Conservation (phyloP, 2,329 filamentous ascomycete genomes). For the Curvularia lunata region DNA sequence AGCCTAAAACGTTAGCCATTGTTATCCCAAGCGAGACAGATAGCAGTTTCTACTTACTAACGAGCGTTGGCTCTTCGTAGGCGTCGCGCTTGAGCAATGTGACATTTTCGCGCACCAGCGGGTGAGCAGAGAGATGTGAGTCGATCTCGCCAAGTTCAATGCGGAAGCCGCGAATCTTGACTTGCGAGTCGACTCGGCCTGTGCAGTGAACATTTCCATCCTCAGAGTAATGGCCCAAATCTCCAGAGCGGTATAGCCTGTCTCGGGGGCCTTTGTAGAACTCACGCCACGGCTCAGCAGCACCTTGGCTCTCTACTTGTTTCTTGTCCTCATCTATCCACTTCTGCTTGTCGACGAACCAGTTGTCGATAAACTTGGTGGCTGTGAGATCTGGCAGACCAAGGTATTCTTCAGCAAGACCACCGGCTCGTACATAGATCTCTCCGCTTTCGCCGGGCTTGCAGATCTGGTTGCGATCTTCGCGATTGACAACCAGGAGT, state of each 20-base stretch:
- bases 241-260: slow-evolving; percentile 84
- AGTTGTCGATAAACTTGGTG: slow-evolving; percentile 81
- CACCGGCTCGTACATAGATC: slow-evolving; percentile 80
- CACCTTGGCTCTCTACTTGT: slow-evolving; percentile 53
- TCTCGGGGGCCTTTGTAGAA: slow-evolving; percentile 84
- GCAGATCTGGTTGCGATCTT: slow-evolving; percentile 72
- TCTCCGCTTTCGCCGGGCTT: slow-evolving; percentile 83
- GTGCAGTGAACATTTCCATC: slow-evolving; percentile 77
- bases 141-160: slow-evolving; percentile 97
- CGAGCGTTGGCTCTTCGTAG: slow-evolving; percentile 82
- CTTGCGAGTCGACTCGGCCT: slow-evolving; percentile 83
- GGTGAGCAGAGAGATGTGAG: slow-evolving; percentile 75
- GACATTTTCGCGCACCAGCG: slow-evolving; percentile 80
- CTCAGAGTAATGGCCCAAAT: slow-evolving; percentile 76
- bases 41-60: slow-evolving; percentile 60
- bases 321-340: slow-evolving; percentile 71
- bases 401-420: slow-evolving; percentile 82
- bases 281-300: slow-evolving; percentile 74
- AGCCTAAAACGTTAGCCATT: slow-evolving; percentile 50
- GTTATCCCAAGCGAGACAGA: neutral
- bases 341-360: slow-evolving; percentile 77
- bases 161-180: slow-evolving; percentile 95
- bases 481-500: slow-evolving; percentile 79
- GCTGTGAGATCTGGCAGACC: slow-evolving; percentile 65
- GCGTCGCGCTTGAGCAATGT: slow-evolving; percentile 84